Percentiles rank a stretch among this genome's conserved stretches.
These are phyloP conservation scores for Spathaspora girioi DNA, from an alignment of 805 yeast genomes.

Conservation along the genomic window DNA sequence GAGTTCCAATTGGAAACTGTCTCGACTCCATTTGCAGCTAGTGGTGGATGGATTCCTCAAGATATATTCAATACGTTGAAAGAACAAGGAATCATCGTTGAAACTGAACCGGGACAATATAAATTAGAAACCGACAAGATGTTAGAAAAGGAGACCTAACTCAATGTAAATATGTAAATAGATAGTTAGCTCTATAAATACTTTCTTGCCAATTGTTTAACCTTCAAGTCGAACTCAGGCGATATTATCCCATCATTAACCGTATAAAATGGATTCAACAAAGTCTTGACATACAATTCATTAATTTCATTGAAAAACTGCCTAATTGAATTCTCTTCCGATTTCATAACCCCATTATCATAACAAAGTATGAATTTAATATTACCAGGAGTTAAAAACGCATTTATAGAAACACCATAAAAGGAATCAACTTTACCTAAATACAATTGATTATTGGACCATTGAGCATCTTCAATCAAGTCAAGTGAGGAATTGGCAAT, in stretches of 20 bases:
- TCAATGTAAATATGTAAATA: not conserved
- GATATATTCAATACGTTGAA: constrained; percentile 77
- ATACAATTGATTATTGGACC: constrained; percentile 64
- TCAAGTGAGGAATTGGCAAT: constrained; percentile 86
- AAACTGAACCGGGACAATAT: constrained; percentile 47
- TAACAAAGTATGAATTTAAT: constrained; percentile 66
- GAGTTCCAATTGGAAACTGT: constrained; percentile 66
- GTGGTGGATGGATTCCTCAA: constrained; percentile 95
- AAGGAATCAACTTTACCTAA: constrained; percentile 81
- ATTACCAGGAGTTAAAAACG: constrained; percentile 85
- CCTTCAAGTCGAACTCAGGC: constrained; percentile 70
- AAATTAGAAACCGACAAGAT: constrained; percentile 30
- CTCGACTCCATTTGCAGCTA: constrained; percentile 78
- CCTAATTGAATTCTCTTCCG: constrained; percentile 67
- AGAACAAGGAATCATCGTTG: constrained; percentile 61
- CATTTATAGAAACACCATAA: constrained; percentile 78
- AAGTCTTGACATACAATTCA: constrained; percentile 81
- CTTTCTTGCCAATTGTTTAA: constrained; percentile 69
- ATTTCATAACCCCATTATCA: constrained; percentile 26
- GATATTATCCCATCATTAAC: constrained; percentile 72
- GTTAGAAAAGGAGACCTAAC: constrained; percentile 9
- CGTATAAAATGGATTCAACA: constrained; percentile 82
- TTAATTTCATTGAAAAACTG: constrained; percentile 83
- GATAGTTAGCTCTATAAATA: constrained; percentile 55
- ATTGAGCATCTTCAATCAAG: constrained; percentile 85